Percentiles rank a stretch among this genome's conserved stretches.
Conservation (phyloP, 2,329 filamentous ascomycete species). For the Emericellopsis cladophorae region DNA sequence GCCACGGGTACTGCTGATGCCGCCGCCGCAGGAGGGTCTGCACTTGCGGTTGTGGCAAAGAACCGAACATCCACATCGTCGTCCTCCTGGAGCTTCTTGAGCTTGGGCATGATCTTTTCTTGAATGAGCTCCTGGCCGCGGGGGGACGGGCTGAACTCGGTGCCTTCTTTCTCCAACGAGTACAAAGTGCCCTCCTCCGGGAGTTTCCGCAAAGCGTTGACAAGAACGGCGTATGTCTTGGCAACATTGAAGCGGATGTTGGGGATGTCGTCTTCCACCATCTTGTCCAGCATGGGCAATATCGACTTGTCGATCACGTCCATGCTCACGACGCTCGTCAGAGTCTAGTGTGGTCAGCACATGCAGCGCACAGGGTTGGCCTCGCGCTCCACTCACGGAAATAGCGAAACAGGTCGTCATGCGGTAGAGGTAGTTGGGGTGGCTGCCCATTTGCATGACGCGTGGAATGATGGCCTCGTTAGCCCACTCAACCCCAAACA, state of each 20-base stretch:
- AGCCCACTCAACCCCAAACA: constrained; percentile 97
- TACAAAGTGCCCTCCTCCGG: constrained; percentile 80
- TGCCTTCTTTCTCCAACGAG: constrained; percentile 68
- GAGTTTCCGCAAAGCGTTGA: constrained; percentile 82
- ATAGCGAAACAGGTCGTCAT: constrained; percentile 99
- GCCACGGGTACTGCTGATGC: constrained; percentile 12
- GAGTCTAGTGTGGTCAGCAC: constrained; percentile 48
- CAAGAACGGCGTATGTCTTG: constrained; percentile 87
- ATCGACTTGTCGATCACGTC: constrained; percentile 89
- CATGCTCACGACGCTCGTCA: constrained; percentile 83
- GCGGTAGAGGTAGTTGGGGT: constrained; percentile 97
- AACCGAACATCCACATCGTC: constrained; percentile 97
- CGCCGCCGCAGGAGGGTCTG: constrained; percentile 34
- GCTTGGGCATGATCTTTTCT: constrained; percentile 73
- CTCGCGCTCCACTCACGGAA: constrained; percentile 49
- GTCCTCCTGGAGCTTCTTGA: constrained; percentile 93
- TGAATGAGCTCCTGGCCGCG: constrained; percentile 71
- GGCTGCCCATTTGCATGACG: constrained; percentile 95
- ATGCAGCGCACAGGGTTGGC: background rate
- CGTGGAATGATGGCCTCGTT: constrained; percentile 96
- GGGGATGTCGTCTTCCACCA: constrained; percentile 87
- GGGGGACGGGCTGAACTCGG: constrained; percentile 49
- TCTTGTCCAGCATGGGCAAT: constrained; percentile 89
- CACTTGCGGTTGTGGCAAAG: constrained; percentile 85
- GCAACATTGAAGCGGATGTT: constrained; percentile 99